Evolutionary conservation across 768 basidiomycete genomes (phyloP).

Genomic region (Strobilomyces echinocephalus): DNA sequence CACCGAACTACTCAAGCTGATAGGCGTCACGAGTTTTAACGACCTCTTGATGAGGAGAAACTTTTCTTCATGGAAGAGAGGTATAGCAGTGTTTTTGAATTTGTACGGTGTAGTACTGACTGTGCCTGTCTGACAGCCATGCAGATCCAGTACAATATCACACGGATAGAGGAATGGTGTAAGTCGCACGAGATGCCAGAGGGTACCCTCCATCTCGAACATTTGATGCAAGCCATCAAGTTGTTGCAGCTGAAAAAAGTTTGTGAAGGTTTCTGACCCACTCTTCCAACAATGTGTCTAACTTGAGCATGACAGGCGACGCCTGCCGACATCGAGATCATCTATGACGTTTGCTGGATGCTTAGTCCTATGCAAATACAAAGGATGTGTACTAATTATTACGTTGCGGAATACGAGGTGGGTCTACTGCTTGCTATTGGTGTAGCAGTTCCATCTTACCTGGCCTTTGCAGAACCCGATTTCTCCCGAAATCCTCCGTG

Average conservation of each 20-base stretch:
- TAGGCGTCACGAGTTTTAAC: constrained; percentile 97
- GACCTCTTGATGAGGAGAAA: constrained; percentile 97
- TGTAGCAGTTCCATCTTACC: not conserved
- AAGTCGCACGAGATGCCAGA: constrained; percentile 99
- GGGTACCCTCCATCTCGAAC: constrained; percentile 93
- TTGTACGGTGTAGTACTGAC: not conserved
- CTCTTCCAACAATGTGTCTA: constrained; percentile 4
- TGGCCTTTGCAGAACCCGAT: constrained; percentile 72
- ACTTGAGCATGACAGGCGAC: constrained; percentile 56
- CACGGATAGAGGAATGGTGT: constrained; percentile 97
- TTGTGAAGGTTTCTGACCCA: constrained; percentile 9
- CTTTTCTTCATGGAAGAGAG: constrained; percentile 99
- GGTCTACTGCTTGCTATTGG: constrained; percentile 14
- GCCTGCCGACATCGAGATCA: constrained; percentile 94
- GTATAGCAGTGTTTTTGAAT: constrained; percentile 39
- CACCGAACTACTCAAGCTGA: constrained; percentile 90
- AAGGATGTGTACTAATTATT: constrained; percentile 98
- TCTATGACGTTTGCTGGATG: constrained; percentile 99
- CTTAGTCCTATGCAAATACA: constrained; percentile 98
- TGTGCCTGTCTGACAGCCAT: constrained; percentile 59
- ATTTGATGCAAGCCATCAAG: constrained; percentile 99
- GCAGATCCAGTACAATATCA: constrained; percentile 99
- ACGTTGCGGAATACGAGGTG: constrained; percentile 98
- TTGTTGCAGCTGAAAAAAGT: constrained; percentile 97
- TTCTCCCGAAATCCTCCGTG: constrained; percentile 92